Evolutionary conservation across 306 rosid genomes (phyloP).

Genomic region (Styphnolobium japonicum): DNA sequence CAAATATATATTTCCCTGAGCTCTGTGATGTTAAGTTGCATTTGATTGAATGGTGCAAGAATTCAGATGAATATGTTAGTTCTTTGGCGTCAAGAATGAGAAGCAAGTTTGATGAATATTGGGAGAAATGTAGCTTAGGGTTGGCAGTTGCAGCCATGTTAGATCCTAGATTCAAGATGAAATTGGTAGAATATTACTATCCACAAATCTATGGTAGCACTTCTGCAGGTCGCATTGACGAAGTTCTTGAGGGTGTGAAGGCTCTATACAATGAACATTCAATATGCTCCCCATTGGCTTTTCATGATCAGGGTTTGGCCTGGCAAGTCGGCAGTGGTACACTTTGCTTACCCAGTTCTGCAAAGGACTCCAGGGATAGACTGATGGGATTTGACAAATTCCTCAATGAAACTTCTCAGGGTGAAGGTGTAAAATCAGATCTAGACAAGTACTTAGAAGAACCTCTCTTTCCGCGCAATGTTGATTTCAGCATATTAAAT

Average conservation of each 20-base stretch:
- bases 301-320: slow-evolving; percentile 67
- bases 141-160: slow-evolving; percentile 91
- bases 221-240: slow-evolving; percentile 56
- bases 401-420: slow-evolving; percentile 77
- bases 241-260: slow-evolving; percentile 71
- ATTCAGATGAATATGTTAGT: slow-evolving; percentile 62
- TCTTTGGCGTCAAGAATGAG: slow-evolving; percentile 74
- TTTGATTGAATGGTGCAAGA: slow-evolving; percentile 90
- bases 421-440: slow-evolving; percentile 80
- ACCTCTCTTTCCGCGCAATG: slow-evolving; percentile 86
- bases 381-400: slow-evolving; percentile 91
- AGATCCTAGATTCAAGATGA: slow-evolving; percentile 97
- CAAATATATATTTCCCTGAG: slow-evolving; percentile 84
- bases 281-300: slow-evolving; percentile 72
- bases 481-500: slow-evolving; percentile 72
- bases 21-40: slow-evolving; percentile 84
- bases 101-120: slow-evolving; percentile 85
- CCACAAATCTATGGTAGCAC: slow-evolving; percentile 76
- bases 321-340: slow-evolving; percentile 70
- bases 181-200: slow-evolving; percentile 83
- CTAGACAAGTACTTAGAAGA: slow-evolving; percentile 94
- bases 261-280: slow-evolving; percentile 85
- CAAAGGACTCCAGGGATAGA: slow-evolving; percentile 76
- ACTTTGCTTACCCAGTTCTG: slow-evolving; percentile 48
- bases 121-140: slow-evolving; percentile 86